Evolutionary conservation across 2,329 filamentous ascomycete genomes (phyloP).

Genomic region (Gyromitra esculenta): DNA sequence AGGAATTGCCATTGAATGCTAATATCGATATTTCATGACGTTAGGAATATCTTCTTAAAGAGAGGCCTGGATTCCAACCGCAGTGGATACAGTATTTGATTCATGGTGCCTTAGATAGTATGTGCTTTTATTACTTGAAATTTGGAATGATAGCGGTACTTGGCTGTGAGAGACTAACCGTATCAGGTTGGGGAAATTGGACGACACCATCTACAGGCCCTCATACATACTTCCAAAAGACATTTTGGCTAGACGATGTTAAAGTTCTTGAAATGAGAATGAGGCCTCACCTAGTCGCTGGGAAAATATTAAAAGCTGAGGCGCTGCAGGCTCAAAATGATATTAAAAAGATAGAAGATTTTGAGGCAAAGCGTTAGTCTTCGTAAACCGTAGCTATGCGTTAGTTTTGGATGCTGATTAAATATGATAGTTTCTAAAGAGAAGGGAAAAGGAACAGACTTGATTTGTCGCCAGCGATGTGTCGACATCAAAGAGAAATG

Average conservation of each 20-base stretch:
- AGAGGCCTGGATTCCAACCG: slow-evolving; percentile 1
- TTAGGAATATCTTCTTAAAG: slow-evolving; percentile 11
- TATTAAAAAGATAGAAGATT: slow-evolving; percentile 11
- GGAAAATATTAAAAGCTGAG: neutral
- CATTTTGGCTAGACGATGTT: slow-evolving; percentile 23
- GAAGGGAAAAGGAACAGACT: slow-evolving; percentile 3
- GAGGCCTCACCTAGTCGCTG: neutral
- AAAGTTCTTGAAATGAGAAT: slow-evolving; percentile 15
- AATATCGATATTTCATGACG: slow-evolving; percentile 5
- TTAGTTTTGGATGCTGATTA: neutral
- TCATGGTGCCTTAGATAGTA: slow-evolving; percentile 24
- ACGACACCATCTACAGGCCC: neutral
- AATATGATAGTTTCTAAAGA: slow-evolving; percentile 5
- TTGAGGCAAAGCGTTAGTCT: slow-evolving; percentile 23
- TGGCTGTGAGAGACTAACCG: slow-evolving; percentile 4
- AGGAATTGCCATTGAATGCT: slow-evolving; percentile 2
- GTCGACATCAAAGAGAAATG: slow-evolving; percentile 19
- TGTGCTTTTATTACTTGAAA: neutral
- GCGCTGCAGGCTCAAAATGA: neutral
- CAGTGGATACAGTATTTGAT: slow-evolving; percentile 28
- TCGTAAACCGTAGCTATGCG: neutral
- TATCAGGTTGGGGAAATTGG: slow-evolving; percentile 33
- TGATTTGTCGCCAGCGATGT: slow-evolving; percentile 15
- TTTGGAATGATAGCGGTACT: neutral
- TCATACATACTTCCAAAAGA: slow-evolving; percentile 5